Conservation (phyloP, 306 rosid genomes). For the Malus fusca region DNA sequence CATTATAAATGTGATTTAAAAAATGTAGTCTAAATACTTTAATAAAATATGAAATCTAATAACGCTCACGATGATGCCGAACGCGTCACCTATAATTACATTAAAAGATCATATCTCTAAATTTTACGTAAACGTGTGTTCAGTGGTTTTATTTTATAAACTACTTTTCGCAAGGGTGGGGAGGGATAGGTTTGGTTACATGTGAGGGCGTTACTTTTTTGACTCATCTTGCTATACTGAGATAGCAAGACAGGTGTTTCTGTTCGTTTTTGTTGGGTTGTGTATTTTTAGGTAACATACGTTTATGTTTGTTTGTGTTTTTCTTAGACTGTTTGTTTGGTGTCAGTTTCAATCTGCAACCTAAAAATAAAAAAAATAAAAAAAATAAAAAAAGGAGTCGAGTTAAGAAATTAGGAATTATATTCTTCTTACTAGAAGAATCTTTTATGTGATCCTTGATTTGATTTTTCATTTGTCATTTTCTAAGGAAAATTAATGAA, state of each 20-base stretch:
- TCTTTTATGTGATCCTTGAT: not conserved
- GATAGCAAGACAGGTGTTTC: not conserved
- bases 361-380: not conserved
- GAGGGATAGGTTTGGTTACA: not conserved
- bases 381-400: no score
- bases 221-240: not conserved
- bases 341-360: not conserved
- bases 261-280: not conserved
- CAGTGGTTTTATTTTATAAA: not conserved
- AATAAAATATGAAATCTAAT: no score
- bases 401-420: not conserved
- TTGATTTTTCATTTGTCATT: not conserved
- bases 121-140: not conserved
- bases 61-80: not conserved
- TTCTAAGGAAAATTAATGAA: no score
- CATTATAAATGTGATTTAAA: not conserved
- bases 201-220: not conserved
- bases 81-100: not conserved
- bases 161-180: not conserved
- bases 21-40: not conserved
- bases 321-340: not conserved
- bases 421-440: constrained; percentile 1
- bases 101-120: not conserved
- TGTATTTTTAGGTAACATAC: not conserved
- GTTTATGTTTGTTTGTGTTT: not conserved